Conservation (phyloP, 192 early-diverging fungal species). For the Coemansia sp. region DNA sequence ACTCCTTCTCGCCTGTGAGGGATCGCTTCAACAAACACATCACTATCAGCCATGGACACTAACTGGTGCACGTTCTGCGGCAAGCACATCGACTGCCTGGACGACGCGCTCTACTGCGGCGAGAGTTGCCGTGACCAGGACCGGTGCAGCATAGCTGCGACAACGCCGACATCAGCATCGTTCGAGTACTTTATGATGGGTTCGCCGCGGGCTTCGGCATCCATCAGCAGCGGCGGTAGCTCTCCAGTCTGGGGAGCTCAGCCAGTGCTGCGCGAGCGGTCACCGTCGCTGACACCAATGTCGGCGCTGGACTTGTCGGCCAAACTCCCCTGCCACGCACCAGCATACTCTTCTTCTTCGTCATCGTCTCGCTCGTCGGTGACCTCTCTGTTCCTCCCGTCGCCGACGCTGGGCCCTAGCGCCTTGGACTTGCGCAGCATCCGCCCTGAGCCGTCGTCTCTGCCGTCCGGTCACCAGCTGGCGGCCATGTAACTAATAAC, state of each 20-base stretch:
- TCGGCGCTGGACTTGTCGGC: constrained; percentile 44
- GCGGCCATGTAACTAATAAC: constrained; percentile 32
- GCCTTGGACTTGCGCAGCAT: constrained; percentile 26
- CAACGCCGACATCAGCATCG: constrained; percentile 12
- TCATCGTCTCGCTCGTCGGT: constrained; percentile 20
- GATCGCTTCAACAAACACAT: constrained; percentile 3
- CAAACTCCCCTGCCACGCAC: constrained; percentile 47
- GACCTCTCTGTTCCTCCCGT: constrained; percentile 20
- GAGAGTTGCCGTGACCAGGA: constrained; percentile 39
- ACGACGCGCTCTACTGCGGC: constrained; percentile 53
- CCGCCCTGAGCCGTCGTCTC: constrained; percentile 31
- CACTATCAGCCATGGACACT: constrained; percentile 39
- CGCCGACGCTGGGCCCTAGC: constrained; percentile 45
- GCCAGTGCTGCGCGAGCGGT: constrained; percentile 34
- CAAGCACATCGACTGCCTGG: constrained; percentile 49
- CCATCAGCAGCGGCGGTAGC: constrained; percentile 13
- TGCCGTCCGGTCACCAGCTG: constrained; percentile 48
- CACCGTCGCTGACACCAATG: constrained; percentile 50
- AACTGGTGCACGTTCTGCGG: constrained; percentile 57
- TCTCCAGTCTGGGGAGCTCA: constrained; percentile 33
- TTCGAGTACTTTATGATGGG: constrained; percentile 38
- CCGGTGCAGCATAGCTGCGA: constrained; percentile 1
- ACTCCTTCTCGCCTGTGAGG: constrained; percentile 12
- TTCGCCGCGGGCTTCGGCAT: constrained; percentile 21
- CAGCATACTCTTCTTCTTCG: constrained; percentile 44